Percentiles rank a stretch among this genome's conserved stretches.
Evolutionary conservation across 305 asterid genomes (phyloP).

Genomic region (Fraxinus velutina): DNA sequence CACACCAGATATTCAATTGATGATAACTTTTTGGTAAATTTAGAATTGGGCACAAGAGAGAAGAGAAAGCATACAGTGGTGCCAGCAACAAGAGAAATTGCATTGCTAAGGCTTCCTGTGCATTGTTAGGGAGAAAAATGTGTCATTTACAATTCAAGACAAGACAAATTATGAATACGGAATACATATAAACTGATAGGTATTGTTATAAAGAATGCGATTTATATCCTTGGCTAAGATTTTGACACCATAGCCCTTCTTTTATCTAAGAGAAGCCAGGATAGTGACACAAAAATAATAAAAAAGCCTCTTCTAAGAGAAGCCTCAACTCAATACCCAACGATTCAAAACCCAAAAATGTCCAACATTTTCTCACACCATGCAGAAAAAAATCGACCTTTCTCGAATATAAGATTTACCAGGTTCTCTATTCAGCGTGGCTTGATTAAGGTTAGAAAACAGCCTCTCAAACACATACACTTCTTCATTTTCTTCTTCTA

Average conservation of each 20-base stretch:
- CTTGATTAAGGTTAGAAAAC: slow-evolving; percentile 80
- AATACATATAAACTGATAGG: slow-evolving; percentile 13
- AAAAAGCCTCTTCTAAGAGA: neutral
- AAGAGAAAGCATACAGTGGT: slow-evolving; percentile 66
- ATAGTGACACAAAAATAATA: neutral
- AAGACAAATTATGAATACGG: slow-evolving; percentile 3
- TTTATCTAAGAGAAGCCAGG: neutral
- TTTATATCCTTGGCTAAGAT: neutral
- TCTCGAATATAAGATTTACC: slow-evolving; percentile 36
- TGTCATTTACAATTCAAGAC: slow-evolving; percentile 18
- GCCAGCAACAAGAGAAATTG: slow-evolving; percentile 88
- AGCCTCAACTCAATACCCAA: neutral
- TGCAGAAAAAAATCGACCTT: neutral
- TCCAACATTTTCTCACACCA: neutral
- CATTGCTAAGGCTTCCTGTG: slow-evolving; percentile 83
- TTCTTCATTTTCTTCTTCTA: slow-evolving; percentile 38
- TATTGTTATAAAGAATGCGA: neutral
- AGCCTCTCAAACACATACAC: slow-evolving; percentile 60
- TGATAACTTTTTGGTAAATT: neutral
- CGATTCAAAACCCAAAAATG: neutral
- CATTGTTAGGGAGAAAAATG: slow-evolving; percentile 20
- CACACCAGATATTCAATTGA: neutral
- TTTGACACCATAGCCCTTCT: neutral
- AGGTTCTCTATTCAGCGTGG: slow-evolving; percentile 74
- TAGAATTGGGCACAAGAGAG: slow-evolving; percentile 2